A percentile compares a stretch with the other conserved stretches of the same genome.
These are phyloP conservation scores for Medicago truncatula DNA, from an alignment of 306 rosid species.

Conservation along the genomic window DNA sequence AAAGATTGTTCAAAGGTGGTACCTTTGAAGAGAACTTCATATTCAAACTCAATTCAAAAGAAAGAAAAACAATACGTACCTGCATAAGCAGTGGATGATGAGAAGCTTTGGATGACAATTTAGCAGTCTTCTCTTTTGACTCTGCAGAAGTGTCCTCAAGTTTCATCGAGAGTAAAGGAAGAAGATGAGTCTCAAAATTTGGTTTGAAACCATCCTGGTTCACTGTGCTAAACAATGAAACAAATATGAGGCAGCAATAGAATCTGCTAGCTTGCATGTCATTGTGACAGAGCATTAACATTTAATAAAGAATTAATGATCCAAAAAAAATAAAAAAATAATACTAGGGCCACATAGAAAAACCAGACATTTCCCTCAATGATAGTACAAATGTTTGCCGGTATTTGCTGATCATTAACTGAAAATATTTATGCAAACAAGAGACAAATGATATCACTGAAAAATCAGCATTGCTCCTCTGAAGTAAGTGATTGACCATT, in stretches of 20 bases:
- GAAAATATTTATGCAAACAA: not conserved
- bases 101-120: slow-evolving; percentile 59
- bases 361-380: slow-evolving; percentile 11
- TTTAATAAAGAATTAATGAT: not conserved
- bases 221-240: slow-evolving; percentile 77
- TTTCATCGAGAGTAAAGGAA: slow-evolving; percentile 83
- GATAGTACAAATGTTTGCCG: not conserved
- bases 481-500: not conserved
- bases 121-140: slow-evolving; percentile 60
- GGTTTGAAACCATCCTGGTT: slow-evolving; percentile 97
- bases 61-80: slow-evolving; percentile 51
- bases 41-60: slow-evolving; percentile 26
- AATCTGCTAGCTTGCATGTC: slow-evolving; percentile 38
- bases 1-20: slow-evolving; percentile 28
- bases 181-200: slow-evolving; percentile 85
- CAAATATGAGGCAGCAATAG: slow-evolving; percentile 35
- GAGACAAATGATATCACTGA: not conserved
- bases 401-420: not conserved
- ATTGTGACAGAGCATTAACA: slow-evolving; percentile 21
- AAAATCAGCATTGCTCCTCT: not conserved
- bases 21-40: slow-evolving; percentile 18
- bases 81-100: slow-evolving; percentile 81
- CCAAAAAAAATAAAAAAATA: not conserved
- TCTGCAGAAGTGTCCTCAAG: slow-evolving; percentile 64
- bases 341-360: not conserved